Evolutionary conservation across 805 yeast genomes (phyloP).

Genomic region (Teunomyces gatunensis): DNA sequence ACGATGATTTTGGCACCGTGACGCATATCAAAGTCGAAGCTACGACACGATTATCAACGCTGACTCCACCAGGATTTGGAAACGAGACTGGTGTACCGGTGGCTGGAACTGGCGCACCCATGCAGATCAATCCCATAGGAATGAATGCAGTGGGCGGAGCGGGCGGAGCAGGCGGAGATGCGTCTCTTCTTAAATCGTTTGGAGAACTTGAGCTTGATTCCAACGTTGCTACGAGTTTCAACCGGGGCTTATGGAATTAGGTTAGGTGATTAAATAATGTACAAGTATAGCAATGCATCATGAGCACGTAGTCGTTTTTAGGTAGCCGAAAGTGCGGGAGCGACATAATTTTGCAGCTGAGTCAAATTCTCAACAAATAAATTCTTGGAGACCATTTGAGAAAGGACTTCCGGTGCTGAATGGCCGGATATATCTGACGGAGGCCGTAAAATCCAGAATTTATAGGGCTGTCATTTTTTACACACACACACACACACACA

Average conservation of each 20-base stretch:
- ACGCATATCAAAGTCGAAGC: constrained; percentile 35
- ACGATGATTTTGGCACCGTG: constrained; percentile 47
- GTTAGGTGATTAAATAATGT: background rate
- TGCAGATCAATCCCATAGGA: background rate
- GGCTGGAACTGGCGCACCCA: background rate
- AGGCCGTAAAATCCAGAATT: no score
- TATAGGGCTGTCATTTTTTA: no score
- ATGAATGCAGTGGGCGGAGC: background rate
- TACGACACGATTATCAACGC: background rate
- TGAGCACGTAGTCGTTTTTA: background rate
- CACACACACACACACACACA: no score
- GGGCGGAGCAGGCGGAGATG: background rate
- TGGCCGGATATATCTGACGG: no score
- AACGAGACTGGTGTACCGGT: background rate
- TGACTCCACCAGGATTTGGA: background rate
- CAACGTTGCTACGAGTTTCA: background rate
- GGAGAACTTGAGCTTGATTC: constrained; percentile 2
- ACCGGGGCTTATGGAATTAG: constrained; percentile 4
- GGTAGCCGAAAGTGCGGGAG: background rate
- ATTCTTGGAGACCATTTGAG: background rate
- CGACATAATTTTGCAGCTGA: background rate
- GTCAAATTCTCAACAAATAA: background rate
- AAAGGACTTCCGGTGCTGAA: background rate
- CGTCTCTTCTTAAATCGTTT: constrained; percentile 1
- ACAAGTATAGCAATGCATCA: background rate